Evolutionary conservation across 1,139 yeast genomes (phyloP).

Genomic region (Suhomyces terraborum): DNA sequence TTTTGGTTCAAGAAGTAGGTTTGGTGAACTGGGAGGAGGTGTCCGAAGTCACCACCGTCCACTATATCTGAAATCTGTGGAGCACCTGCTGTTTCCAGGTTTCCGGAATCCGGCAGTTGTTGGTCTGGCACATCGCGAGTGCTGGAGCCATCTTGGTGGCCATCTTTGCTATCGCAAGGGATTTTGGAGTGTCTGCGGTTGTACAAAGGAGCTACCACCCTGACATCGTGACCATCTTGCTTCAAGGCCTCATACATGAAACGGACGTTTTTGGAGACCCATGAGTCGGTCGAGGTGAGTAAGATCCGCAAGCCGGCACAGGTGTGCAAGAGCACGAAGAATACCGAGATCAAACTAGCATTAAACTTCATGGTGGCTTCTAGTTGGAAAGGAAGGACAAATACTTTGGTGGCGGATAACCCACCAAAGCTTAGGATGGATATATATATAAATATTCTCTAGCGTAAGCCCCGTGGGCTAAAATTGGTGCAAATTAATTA

Average conservation of each 20-base stretch:
- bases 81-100: conserved; percentile 7
- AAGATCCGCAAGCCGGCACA: conserved; percentile 31
- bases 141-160: neutral
- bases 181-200: conserved; percentile 13
- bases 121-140: neutral
- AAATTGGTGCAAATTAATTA: conserved; percentile 4
- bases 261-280: conserved; percentile 42
- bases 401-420: neutral
- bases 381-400: neutral
- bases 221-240: conserved; percentile 34
- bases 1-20: conserved; percentile 28
- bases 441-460: neutral
- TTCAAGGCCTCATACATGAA: conserved; percentile 29
- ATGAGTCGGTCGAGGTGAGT: conserved; percentile 40
- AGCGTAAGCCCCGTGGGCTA: conserved; percentile 11
- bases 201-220: conserved; percentile 37
- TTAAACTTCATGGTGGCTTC: conserved; percentile 6
- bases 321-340: conserved; percentile 10
- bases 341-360: conserved; percentile 2
- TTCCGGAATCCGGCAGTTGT: neutral
- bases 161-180: neutral
- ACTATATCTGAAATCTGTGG: conserved; percentile 2
- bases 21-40: conserved; percentile 36
- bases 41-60: conserved; percentile 42
- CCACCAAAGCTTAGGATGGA: too few relatives aligned